These are phyloP conservation scores for Fomitopsis betulina DNA, from an alignment of 1,284 basidiomycete species.

Conservation along the genomic window DNA sequence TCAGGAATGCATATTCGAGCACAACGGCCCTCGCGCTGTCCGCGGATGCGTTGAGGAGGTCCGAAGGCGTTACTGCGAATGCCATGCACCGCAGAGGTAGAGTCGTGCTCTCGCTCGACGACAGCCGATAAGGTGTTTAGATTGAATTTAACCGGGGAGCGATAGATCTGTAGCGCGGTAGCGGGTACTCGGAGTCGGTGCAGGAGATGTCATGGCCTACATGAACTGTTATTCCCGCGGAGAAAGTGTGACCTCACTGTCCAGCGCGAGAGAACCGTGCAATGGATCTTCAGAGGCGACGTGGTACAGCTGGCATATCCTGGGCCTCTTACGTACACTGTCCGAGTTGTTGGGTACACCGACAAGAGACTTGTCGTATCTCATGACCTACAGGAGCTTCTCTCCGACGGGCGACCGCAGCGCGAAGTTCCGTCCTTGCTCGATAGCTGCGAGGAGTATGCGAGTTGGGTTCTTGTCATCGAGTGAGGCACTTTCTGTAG, in stretches of 20 bases:
- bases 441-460: constrained; percentile 61
- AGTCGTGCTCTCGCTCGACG: not conserved
- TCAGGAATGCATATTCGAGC: constrained; percentile 41
- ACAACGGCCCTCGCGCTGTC: constrained; percentile 14
- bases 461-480: constrained; percentile 67
- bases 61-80: constrained; percentile 13
- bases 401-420: constrained; percentile 21
- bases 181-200: not conserved
- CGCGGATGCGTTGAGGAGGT: constrained; percentile 11
- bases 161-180: constrained; percentile 6
- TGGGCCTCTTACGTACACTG: constrained; percentile 15
- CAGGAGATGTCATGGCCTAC: constrained; percentile 33
- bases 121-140: not conserved
- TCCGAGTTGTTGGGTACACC: constrained; percentile 32
- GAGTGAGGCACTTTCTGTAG: no score
- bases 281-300: constrained; percentile 80
- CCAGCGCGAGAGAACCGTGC: constrained; percentile 70
- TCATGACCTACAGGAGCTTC: constrained; percentile 30
- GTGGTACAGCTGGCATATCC: constrained; percentile 45
- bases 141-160: constrained; percentile 8
- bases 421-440: constrained; percentile 14
- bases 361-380: constrained; percentile 71
- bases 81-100: not conserved
- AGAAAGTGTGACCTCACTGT: constrained; percentile 54
- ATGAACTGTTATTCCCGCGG: constrained; percentile 57